Conservation (phyloP, 352 stramenopile species). For the Lagenidium sp. region DNA sequence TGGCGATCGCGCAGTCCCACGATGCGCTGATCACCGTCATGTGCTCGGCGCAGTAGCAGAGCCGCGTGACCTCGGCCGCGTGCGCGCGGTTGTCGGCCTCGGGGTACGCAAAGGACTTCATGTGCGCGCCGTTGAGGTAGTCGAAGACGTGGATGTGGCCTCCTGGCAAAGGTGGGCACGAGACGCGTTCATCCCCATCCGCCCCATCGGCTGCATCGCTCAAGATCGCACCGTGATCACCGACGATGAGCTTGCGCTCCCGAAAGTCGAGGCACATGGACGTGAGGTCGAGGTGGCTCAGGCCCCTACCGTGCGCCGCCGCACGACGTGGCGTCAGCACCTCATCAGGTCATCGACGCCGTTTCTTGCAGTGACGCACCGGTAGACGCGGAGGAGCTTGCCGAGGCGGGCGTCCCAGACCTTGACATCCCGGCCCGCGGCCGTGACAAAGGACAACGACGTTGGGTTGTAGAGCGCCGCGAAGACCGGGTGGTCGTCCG, state of each 20-base stretch:
- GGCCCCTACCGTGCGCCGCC: too few species aligned
- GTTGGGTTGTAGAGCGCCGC: slow-evolving; percentile 78
- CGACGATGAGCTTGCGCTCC: slow-evolving; percentile 82
- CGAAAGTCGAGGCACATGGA: slow-evolving; percentile 72
- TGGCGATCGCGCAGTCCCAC: slow-evolving; percentile 74
- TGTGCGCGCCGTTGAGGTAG: slow-evolving; percentile 81
- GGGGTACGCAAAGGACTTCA: slow-evolving; percentile 80
- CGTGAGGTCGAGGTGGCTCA: slow-evolving; percentile 70
- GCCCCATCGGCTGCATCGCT: not conserved
- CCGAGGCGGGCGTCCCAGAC: slow-evolving; percentile 84
- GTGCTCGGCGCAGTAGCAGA: slow-evolving; percentile 81
- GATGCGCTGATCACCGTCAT: slow-evolving; percentile 78
- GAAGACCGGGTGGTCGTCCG: slow-evolving; percentile 77
- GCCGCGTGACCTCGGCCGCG: slow-evolving; percentile 50
- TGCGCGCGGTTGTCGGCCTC: slow-evolving; percentile 61
- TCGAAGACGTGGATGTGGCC: slow-evolving; percentile 79
- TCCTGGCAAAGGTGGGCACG: too few species aligned
- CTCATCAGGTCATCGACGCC: too few species aligned
- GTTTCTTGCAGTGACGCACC: slow-evolving; percentile 4
- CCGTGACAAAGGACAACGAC: slow-evolving; percentile 84
- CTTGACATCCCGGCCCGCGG: slow-evolving; percentile 67
- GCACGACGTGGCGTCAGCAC: too few species aligned
- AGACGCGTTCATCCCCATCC: not conserved
- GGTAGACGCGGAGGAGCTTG: slow-evolving; percentile 73
- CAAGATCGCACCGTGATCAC: slow-evolving; percentile 42